phyloP scores from a whole-genome alignment of 495 filamentous ascomycete species.

The Tuber magnatum region DNA sequence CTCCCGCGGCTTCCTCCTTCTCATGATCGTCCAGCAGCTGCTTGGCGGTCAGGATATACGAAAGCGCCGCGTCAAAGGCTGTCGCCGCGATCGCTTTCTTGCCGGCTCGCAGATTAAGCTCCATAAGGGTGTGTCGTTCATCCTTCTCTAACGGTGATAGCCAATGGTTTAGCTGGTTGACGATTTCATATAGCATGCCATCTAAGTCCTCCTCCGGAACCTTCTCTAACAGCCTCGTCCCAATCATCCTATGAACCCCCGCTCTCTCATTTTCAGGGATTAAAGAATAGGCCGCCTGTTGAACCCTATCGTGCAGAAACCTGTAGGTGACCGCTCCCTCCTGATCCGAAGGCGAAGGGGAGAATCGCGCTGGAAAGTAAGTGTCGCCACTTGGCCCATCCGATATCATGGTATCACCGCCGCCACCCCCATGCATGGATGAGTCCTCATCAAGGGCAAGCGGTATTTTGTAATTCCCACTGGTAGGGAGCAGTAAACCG shows the following conservation, averaged over 20 bases:
- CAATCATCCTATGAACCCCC: slow-evolving; percentile 41
- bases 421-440: slow-evolving; percentile 8
- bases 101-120: slow-evolving; percentile 38
- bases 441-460: slow-evolving; percentile 17
- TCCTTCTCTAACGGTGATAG: slow-evolving; percentile 32
- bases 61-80: slow-evolving; percentile 38
- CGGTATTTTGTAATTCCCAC: slow-evolving; percentile 39
- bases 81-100: slow-evolving; percentile 40
- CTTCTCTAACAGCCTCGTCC: slow-evolving; percentile 33
- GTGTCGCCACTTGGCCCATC: slow-evolving; percentile 19
- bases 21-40: slow-evolving; percentile 35
- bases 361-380: slow-evolving; percentile 32
- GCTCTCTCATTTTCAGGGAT: slow-evolving; percentile 34
- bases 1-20: slow-evolving; percentile 20
- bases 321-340: slow-evolving; percentile 40
- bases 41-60: slow-evolving; percentile 38
- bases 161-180: slow-evolving; percentile 42
- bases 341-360: slow-evolving; percentile 27
- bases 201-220: slow-evolving; percentile 36
- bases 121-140: slow-evolving; percentile 37
- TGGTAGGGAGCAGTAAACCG: slow-evolving; percentile 35
- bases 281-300: slow-evolving; percentile 39
- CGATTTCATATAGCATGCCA: slow-evolving; percentile 39
- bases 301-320: slow-evolving; percentile 40
- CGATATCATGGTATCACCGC: neutral